Evolutionary conservation across 106 monocot species (phyloP).

Genomic region (Platanthera zijinensis): DNA sequence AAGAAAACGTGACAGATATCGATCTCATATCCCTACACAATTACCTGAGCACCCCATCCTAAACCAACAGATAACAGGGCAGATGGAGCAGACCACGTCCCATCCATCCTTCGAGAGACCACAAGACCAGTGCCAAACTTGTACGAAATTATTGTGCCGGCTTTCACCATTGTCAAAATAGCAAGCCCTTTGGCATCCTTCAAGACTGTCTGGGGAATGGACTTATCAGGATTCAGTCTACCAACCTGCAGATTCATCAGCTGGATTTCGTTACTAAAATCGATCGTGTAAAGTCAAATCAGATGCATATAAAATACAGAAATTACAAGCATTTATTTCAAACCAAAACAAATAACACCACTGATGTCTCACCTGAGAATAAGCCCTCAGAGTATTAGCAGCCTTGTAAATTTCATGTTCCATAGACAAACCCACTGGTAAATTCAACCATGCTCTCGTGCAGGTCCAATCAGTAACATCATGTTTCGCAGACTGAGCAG

Average conservation of each 20-base stretch:
- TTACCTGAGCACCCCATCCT: constrained; percentile 98
- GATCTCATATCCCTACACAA: constrained; percentile 3
- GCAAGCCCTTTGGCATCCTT: constrained; percentile 85
- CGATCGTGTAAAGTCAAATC: not conserved
- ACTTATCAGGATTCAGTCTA: constrained; percentile 70
- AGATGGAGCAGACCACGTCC: constrained; percentile 94
- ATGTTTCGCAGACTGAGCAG: constrained; percentile 75
- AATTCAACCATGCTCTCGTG: constrained; percentile 79
- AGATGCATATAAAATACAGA: not conserved
- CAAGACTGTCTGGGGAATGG: constrained; percentile 65
- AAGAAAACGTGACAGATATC: not conserved
- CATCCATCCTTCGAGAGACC: constrained; percentile 66
- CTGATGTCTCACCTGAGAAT: constrained; percentile 51
- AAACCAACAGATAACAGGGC: constrained; percentile 76
- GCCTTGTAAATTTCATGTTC: constrained; percentile 96
- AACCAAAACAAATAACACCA: not conserved
- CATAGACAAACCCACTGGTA: constrained; percentile 87
- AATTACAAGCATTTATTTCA: not conserved
- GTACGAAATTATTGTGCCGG: constrained; percentile 77
- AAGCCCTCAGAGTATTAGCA: constrained; percentile 54
- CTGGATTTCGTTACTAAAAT: not conserved
- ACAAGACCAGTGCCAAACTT: constrained; percentile 91
- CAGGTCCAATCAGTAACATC: constrained; percentile 96
- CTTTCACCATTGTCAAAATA: constrained; percentile 79
- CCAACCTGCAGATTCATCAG: constrained; percentile 44